Percentiles rank a stretch among this genome's conserved stretches.
phyloP scores from a whole-genome alignment of 1,139 yeast genomes.

The Petasospora rhodanensis region DNA sequence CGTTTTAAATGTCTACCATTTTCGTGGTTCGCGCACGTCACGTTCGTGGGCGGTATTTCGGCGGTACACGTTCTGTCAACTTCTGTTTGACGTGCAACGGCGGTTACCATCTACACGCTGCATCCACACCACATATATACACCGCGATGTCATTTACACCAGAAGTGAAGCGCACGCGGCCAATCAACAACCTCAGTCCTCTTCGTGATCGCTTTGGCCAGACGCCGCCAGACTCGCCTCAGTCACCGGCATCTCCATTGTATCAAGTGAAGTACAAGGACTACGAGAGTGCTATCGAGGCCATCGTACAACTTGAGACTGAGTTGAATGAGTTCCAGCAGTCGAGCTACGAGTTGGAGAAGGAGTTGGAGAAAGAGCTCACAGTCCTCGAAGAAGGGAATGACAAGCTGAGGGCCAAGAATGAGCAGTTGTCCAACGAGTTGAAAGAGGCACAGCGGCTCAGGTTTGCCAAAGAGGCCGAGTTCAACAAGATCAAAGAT shows the following conservation, averaged over 20 bases:
- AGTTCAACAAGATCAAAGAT: slow-evolving; percentile 11
- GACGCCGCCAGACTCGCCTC: slow-evolving; percentile 8
- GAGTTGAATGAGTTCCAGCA: slow-evolving; percentile 28
- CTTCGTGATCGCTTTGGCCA: slow-evolving; percentile 5
- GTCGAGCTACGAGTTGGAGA: slow-evolving; percentile 28
- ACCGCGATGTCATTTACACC: too few species aligned
- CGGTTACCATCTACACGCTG: too few species aligned
- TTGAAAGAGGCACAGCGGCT: slow-evolving; percentile 13
- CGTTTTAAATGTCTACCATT: too few species aligned
- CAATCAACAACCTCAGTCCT: slow-evolving; percentile 4
- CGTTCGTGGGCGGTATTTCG: too few species aligned
- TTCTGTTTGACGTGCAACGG: too few species aligned
- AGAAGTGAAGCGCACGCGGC: slow-evolving; percentile 3
- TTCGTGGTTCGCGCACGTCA: too few species aligned
- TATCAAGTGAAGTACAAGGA: slow-evolving; percentile 24
- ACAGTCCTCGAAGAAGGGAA: slow-evolving; percentile 23
- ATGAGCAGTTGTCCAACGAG: slow-evolving; percentile 16
- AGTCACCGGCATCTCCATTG: slow-evolving; percentile 15
- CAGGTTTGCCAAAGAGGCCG: too few species aligned
- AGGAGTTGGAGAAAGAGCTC: slow-evolving; percentile 28
- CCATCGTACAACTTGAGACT: slow-evolving; percentile 24
- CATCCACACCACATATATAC: too few species aligned
- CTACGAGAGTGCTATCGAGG: slow-evolving; percentile 26
- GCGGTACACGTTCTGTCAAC: too few species aligned
- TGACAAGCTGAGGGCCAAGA: slow-evolving; percentile 14